These are phyloP conservation scores for Yamadazyma siamensis DNA, from an alignment of 1,139 yeast species.

Conservation along the genomic window DNA sequence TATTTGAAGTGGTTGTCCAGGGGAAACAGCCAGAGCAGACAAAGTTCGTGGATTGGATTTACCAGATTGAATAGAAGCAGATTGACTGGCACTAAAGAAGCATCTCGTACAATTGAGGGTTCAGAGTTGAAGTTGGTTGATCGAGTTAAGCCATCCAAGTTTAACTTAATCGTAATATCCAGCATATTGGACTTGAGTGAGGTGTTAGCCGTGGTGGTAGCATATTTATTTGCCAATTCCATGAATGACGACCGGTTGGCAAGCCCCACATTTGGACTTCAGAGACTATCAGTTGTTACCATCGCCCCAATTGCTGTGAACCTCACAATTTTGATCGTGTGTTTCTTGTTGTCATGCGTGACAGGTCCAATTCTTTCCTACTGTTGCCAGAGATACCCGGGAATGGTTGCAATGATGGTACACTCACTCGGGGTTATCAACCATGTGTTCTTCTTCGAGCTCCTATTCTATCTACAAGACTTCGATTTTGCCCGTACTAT, in stretches of 20 bases:
- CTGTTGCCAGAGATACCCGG: slow-evolving; percentile 37
- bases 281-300: slow-evolving; percentile 41
- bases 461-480: slow-evolving; percentile 50
- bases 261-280: slow-evolving; percentile 27
- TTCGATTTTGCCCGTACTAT: slow-evolving; percentile 50
- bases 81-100: slow-evolving; percentile 40
- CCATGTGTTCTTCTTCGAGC: slow-evolving; percentile 45
- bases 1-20: slow-evolving; percentile 42
- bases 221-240: slow-evolving; percentile 45
- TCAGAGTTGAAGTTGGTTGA: slow-evolving; percentile 25
- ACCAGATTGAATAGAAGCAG: slow-evolving; percentile 37
- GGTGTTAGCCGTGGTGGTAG: slow-evolving; percentile 28
- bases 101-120: slow-evolving; percentile 12
- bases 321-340: slow-evolving; percentile 30
- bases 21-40: slow-evolving; percentile 34
- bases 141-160: slow-evolving; percentile 38
- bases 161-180: slow-evolving; percentile 30
- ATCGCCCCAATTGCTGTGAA: slow-evolving; percentile 49
- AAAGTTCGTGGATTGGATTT: slow-evolving; percentile 42
- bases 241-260: slow-evolving; percentile 34
- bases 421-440: slow-evolving; percentile 42
- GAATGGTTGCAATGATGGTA: slow-evolving; percentile 40
- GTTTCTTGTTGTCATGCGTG: slow-evolving; percentile 39
- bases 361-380: slow-evolving; percentile 45
- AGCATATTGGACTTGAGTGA: slow-evolving; percentile 26